phyloP scores from a whole-genome alignment of 129 eudicot species.

The Pulicaria dysenterica region DNA sequence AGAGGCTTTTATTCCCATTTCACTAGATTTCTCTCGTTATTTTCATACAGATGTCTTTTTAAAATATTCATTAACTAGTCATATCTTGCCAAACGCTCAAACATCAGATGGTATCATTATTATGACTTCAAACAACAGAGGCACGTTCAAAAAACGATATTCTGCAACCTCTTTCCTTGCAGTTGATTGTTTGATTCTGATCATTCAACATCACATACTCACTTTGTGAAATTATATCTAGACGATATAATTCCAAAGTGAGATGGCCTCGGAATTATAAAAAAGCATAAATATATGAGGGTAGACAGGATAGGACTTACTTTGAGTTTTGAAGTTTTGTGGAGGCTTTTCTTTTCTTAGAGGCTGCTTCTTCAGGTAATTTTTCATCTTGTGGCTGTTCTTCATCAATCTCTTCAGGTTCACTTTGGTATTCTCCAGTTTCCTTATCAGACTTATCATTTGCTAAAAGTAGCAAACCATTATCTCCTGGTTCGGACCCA shows the following conservation, averaged over 20 bases:
- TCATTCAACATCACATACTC: not conserved
- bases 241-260: not conserved
- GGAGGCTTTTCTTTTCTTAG: slow-evolving; percentile 77
- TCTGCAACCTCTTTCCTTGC: not conserved
- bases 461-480: slow-evolving; percentile 57
- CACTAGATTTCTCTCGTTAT: not conserved
- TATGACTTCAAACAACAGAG: slow-evolving; percentile 18
- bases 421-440: slow-evolving; percentile 63
- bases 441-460: slow-evolving; percentile 67
- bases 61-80: not conserved
- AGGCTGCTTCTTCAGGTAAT: slow-evolving; percentile 36
- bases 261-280: not conserved
- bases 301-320: slow-evolving; percentile 43
- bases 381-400: slow-evolving; percentile 42
- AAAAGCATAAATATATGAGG: slow-evolving; percentile 6
- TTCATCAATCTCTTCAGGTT: slow-evolving; percentile 47
- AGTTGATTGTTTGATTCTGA: not conserved
- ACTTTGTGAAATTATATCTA: not conserved
- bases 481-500: slow-evolving; percentile 46
- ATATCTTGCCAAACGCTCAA: not conserved
- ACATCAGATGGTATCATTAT: slow-evolving; percentile 1
- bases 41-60: not conserved
- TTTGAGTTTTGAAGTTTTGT: slow-evolving; percentile 47
- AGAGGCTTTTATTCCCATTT: not conserved
- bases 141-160: slow-evolving; percentile 2